These are phyloP conservation scores for Talaromyces sp. DNA, from an alignment of 2,329 filamentous ascomycete species.

Conservation along the genomic window DNA sequence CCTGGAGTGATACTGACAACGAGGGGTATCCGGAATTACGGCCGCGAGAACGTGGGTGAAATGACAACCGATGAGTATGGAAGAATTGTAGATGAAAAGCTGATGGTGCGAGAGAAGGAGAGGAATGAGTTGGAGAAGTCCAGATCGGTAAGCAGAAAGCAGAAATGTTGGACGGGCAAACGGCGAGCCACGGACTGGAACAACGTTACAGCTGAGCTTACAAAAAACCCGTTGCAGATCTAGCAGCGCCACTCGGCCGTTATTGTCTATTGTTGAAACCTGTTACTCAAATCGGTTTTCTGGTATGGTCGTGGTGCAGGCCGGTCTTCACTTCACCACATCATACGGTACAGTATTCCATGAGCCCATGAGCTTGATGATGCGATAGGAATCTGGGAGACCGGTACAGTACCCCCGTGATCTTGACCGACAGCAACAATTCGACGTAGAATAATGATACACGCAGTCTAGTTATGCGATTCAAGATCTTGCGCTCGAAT, in stretches of 20 bases:
- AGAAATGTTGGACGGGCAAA: background rate
- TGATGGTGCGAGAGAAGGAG: background rate
- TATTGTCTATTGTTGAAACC: background rate
- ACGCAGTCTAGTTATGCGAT: background rate
- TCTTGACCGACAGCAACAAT: background rate
- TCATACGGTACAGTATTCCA: background rate
- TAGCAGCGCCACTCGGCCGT: conserved; percentile 4
- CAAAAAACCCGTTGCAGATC: conserved; percentile 1
- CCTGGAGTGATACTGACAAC: background rate
- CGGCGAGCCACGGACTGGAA: conserved; percentile 2
- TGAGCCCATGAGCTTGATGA: background rate
- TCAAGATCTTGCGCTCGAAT: background rate
- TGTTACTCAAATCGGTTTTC: background rate
- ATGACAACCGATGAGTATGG: background rate
- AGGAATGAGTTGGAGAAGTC: background rate
- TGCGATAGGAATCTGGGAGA: too few species aligned
- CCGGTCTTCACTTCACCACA: too few species aligned
- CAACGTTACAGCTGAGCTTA: background rate
- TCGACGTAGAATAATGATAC: background rate
- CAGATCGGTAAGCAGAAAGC: background rate
- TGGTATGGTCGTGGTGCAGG: background rate
- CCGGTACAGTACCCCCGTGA: too few species aligned
- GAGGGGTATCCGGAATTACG: background rate
- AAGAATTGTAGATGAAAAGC: background rate
- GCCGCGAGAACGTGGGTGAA: background rate